Percentiles rank a stretch among this genome's conserved stretches.
Conservation (phyloP, 2,329 filamentous ascomycete genomes). For the Diaporthe citriasiana region DNA sequence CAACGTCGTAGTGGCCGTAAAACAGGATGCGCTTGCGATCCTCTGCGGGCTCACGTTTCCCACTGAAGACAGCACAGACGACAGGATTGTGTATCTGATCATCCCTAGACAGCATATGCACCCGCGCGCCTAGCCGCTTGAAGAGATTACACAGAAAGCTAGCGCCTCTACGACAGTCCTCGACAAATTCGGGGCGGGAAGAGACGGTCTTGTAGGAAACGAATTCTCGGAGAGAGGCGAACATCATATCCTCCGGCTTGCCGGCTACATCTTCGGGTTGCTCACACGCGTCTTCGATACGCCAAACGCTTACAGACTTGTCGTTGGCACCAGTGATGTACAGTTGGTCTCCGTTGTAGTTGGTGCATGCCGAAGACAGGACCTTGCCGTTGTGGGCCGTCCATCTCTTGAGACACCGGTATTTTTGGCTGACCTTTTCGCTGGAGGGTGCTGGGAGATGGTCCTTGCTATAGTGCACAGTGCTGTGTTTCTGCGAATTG, state of each 20-base stretch:
- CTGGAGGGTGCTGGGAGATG: constrained; percentile 56
- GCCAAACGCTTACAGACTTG: constrained; percentile 89
- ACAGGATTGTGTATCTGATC: constrained; percentile 85
- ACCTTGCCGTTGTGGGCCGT: constrained; percentile 87
- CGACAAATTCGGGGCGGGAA: constrained; percentile 85
- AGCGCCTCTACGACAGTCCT: constrained; percentile 93
- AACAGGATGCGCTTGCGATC: constrained; percentile 90
- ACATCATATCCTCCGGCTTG: constrained; percentile 66
- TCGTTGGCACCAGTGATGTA: constrained; percentile 97
- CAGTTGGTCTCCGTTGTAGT: constrained; percentile 79
- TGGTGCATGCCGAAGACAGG: constrained; percentile 83
- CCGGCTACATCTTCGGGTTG: constrained; percentile 54
- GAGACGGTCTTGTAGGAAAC: constrained; percentile 94
- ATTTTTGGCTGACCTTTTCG: constrained; percentile 68
- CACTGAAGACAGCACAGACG: constrained; percentile 90
- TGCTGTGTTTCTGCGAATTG: constrained; percentile 71
- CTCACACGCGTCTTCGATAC: constrained; percentile 68
- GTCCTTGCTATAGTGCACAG: constrained; percentile 73
- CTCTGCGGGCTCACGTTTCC: constrained; percentile 75
- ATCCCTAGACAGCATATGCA: constrained; percentile 89
- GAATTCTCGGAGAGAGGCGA: constrained; percentile 85
- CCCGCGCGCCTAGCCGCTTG: constrained; percentile 90
- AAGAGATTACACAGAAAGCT: constrained; percentile 92
- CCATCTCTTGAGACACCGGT: constrained; percentile 53
- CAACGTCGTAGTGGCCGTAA: constrained; percentile 98